Conservation (phyloP, 768 basidiomycete species). For the Myochromella boudieri region DNA sequence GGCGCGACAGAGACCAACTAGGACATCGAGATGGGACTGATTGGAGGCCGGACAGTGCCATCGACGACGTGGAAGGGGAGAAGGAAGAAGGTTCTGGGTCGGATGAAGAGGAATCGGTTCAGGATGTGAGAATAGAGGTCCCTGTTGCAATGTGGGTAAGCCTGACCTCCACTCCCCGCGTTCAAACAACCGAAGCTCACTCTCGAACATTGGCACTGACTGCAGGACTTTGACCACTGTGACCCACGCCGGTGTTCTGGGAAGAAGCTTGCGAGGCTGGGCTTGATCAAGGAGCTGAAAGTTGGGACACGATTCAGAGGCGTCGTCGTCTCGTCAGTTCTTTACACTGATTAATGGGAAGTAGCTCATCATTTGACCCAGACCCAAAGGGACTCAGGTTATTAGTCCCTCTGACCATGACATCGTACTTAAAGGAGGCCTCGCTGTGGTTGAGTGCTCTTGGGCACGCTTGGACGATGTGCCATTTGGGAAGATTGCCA, state of each 20-base stretch:
- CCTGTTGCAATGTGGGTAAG: slow-evolving; percentile 97
- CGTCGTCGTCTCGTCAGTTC: slow-evolving; percentile 86
- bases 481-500: slow-evolving; percentile 90
- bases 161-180: slow-evolving; percentile 9
- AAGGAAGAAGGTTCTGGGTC: slow-evolving; percentile 29
- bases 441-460: slow-evolving; percentile 98
- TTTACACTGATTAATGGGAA: not conserved
- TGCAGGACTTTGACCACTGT: slow-evolving; percentile 95
- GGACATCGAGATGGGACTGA: slow-evolving; percentile 24
- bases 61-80: slow-evolving; percentile 46
- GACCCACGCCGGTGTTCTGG: slow-evolving; percentile 83
- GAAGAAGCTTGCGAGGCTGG: slow-evolving; percentile 86
- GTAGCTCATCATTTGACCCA: slow-evolving; percentile 25
- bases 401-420: slow-evolving; percentile 86
- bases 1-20: slow-evolving; percentile 14
- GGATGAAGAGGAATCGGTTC: slow-evolving; percentile 28
- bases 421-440: slow-evolving; percentile 67
- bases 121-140: slow-evolving; percentile 48
- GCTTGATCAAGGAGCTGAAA: slow-evolving; percentile 79
- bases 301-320: slow-evolving; percentile 89
- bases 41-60: slow-evolving; percentile 57
- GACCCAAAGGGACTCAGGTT: slow-evolving; percentile 79
- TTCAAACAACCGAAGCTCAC: not conserved
- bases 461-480: slow-evolving; percentile 97
- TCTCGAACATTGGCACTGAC: slow-evolving; percentile 5